Evolutionary conservation across 2,329 filamentous ascomycete species (phyloP), one percentile per base, ranked within the genome.

Genomic region (Sporothrix pseudoabietina): DNA sequence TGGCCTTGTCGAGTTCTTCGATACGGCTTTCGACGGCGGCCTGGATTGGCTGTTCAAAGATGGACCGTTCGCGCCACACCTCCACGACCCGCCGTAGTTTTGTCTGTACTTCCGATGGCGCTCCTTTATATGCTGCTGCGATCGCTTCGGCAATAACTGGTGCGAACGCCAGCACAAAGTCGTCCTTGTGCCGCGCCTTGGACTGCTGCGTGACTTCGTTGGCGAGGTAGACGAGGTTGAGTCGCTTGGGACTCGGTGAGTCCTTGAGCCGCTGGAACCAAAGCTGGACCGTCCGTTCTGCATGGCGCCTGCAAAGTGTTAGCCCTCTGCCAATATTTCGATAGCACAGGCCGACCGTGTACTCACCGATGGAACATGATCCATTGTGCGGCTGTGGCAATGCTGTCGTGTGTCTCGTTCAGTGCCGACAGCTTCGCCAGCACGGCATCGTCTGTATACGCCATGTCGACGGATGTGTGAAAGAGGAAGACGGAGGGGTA

Each of bases 161-260:
- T 63, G 95, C 92, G 82, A 97, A 98, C 8, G 96, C 95, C 75
- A 92, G 87, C 16, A 98, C 87, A 78, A 99, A 99, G 78, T 99
- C 96, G 71, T 94, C 90, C 82, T 97, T 98, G 76, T 92, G 91
- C 49, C 95, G 91, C 66, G 93, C 95, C 82, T 97, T 97, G 32
- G 94, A 97, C 80, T 98, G 96, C 80, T 99, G 96, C 30, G 94
- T 92, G 74, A 99, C 94, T 86, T 99, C 96, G 82, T 99, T 99
- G 76, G 94, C 94, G 73, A 99, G 91, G 81, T 99, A 99, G 76
- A 99, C 89, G 76, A 98, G 86, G 78, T 94, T 97, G 74, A 99
- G 85, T 78, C 94, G 90, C 82, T 97, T 98, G 74, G 91, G 89
- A 75, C 93, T 91, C 7, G 92, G 89, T 1, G 94, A 94, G 77